Base-by-base conservation (phyloP, 164 flowering plant species). In the Vitis rotundifolia region DNA sequence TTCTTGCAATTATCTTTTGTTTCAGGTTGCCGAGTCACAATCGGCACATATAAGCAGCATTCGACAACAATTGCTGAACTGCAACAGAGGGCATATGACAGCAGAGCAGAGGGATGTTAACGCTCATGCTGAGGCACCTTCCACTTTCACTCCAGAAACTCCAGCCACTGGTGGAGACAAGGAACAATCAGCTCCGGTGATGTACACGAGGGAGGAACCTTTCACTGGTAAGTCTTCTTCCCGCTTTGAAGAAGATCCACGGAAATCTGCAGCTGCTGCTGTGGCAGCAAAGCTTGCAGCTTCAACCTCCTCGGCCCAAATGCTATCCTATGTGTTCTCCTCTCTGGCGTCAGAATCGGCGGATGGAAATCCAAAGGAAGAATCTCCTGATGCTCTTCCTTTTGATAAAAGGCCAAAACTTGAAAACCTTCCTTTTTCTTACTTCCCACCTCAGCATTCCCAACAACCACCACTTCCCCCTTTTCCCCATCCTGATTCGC, bases 261-360 rank as follows among this genome's bases (percentile, higher is more conserved):
- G 89, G 37, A 94, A 91, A 77, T 85, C 94, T 55, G 89, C 91
- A n/a, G 98, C 95, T 59, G 97, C 98, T 53, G 98, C 89, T 15
- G 88, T 96, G 77, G 98, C 97, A 9, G 97, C 90, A 15, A 89
- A 89, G 80, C 91, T 93, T 31, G 81, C 97, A 4, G 92, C 98
- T 22, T 93, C 99, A 7, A 82, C 97, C 10, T 87, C 98, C 49
- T 96, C 99, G 3, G 99, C 92, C 11, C 88, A 96, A 81, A 91
- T 96, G 98, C 92, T 96, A 44, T 84, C 93, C 9, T 87, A 71
- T 66, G 97, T 91, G 64, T 87, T 91, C 31, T 90, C 98, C 15
- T 91, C 98, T 29, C 81, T 96, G 51, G 97, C 93, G 56, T 88
- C 97, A 15, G 98, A 89, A 71, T 90, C 92, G 4, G 85, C 82